phyloP scores from a whole-genome alignment of 768 basidiomycete genomes.

The Mycena galericulata region DNA sequence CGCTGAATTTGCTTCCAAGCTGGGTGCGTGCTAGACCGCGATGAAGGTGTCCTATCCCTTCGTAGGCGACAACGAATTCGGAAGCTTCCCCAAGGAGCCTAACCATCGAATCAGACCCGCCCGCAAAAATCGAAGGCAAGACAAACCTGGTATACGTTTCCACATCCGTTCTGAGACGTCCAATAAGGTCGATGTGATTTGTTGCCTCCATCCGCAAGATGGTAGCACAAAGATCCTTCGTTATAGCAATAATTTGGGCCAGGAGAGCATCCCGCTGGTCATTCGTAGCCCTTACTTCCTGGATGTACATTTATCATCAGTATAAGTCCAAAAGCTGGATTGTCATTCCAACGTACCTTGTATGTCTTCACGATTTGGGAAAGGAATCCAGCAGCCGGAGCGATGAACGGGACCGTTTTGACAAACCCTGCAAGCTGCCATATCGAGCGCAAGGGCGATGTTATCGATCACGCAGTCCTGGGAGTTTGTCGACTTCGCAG shows the following conservation, averaged over 20 bases:
- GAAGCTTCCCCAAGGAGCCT: neutral
- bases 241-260: neutral
- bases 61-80: neutral
- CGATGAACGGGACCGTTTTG: neutral
- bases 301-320: neutral
- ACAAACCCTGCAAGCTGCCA: neutral
- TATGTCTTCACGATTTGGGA: neutral
- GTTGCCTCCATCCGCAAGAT: slow-evolving; percentile 8
- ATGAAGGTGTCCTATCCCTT: neutral
- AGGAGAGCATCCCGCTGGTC: slow-evolving; percentile 3
- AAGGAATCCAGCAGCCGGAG: neutral
- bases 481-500: neutral
- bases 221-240: neutral
- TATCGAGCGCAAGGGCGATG: neutral
- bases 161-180: neutral
- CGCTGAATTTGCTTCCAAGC: neutral
- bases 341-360: neutral
- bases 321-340: too few species aligned
- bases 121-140: neutral
- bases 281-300: slow-evolving; percentile 7
- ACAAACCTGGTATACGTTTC: neutral
- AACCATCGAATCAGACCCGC: too few species aligned
- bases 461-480: neutral
- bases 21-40: neutral
- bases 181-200: neutral